These are phyloP conservation scores for Noccaea caerulescens DNA, from an alignment of 345 rosid species.

Conservation along the genomic window DNA sequence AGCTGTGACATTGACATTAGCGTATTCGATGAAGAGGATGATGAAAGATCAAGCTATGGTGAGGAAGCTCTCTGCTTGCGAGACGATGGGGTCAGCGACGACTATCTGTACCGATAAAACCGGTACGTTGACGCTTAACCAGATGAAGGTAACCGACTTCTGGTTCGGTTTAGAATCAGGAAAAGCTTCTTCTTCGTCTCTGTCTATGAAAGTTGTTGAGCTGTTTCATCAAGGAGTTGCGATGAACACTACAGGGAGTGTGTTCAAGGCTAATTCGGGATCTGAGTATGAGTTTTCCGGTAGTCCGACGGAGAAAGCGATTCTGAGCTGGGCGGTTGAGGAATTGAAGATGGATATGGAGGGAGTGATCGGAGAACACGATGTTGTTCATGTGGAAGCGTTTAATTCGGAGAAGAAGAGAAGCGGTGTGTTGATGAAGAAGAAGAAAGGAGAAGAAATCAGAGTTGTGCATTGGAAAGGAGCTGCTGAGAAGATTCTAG, in stretches of 20 bases:
- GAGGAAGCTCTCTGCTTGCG: slow-evolving; percentile 75
- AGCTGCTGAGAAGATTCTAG: slow-evolving; percentile 75
- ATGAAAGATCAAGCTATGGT: slow-evolving; percentile 89
- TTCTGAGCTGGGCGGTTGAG: slow-evolving; percentile 70
- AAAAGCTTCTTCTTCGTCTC: slow-evolving; percentile 25
- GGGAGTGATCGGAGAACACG: slow-evolving; percentile 40
- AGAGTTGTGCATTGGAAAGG: slow-evolving; percentile 71
- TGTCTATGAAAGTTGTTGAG: slow-evolving; percentile 47
- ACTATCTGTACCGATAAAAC: slow-evolving; percentile 78
- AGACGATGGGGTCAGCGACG: slow-evolving; percentile 90
- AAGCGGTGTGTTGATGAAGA: slow-evolving; percentile 61
- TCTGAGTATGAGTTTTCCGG: slow-evolving; percentile 55
- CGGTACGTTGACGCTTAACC: slow-evolving; percentile 76
- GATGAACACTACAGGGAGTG: slow-evolving; percentile 68
- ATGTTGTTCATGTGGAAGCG: slow-evolving; percentile 61
- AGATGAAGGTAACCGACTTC: slow-evolving; percentile 66
- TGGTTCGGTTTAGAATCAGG: slow-evolving; percentile 61
- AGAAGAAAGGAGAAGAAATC: slow-evolving; percentile 30
- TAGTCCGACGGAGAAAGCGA: slow-evolving; percentile 75
- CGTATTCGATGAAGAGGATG: slow-evolving; percentile 85
- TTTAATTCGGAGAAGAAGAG: slow-evolving; percentile 73
- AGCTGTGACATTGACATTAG: slow-evolving; percentile 80
- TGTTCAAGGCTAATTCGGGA: slow-evolving; percentile 43
- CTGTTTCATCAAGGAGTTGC: slow-evolving; percentile 62
- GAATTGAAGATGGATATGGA: slow-evolving; percentile 53